Base-by-base conservation (phyloP, 257 asterid genomes). In the Solanum pinnatisectum region DNA sequence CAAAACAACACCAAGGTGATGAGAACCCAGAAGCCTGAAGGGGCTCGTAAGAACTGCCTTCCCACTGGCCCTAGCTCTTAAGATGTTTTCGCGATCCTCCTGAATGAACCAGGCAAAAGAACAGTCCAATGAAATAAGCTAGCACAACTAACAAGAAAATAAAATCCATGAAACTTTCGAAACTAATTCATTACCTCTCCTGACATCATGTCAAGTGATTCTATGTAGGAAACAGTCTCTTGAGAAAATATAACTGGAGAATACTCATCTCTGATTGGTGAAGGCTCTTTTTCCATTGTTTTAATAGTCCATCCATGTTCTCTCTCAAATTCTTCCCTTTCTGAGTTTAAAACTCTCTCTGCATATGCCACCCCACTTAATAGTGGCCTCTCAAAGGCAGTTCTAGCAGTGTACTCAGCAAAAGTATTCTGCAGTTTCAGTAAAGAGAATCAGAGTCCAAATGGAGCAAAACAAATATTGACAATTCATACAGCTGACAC, bases 1-100 rank as follows among this genome's bases (percentile, higher is more conserved):
- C 93, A 96, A 90, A 88, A 96, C 99, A 72, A 96, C 99, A 85
- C 99, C 99, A 9, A 95, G 97, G 91, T 94, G 93, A 90, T 92
- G 96, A 72, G 95, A 92, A 86, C 95, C 95, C 2, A 96, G 93
- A 92, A 96, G 85, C 91, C 98, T 88, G 90, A 96, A 96, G 18
- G 99, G 99, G 85, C 93, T 95, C 2, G 99, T 96, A 42, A 96
- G 98, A 87, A 96, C 99, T 4, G 99, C 98, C 89, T 96, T 96
- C 84, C 99, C 99, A 8, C 98, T 95, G 6, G 94, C 93, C 79
- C 95, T 92, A 84, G 99, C 99, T 93, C 98, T 93, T 91, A 95
- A 83, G 84, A 96, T 96, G 88, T 96, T 96, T 86, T 95, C 99
- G 5, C 98, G 95, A 88, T 96, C 99, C 94, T 96, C 99, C 99